A percentile compares a stretch with the other conserved stretches of the same genome.
Conservation (phyloP, 345 rosid species). For the Linum lewisii region DNA sequence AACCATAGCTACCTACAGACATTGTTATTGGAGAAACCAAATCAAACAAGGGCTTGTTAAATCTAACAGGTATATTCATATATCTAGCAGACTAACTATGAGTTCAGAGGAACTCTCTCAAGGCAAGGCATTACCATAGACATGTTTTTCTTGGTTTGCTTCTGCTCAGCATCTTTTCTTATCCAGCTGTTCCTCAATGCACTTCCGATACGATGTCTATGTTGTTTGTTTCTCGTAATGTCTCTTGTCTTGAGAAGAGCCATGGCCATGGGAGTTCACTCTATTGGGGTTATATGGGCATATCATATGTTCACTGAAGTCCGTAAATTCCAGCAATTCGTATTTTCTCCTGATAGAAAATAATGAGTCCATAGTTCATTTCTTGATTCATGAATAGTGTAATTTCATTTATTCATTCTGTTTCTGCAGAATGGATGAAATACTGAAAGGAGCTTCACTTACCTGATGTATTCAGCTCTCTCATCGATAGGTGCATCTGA, state of each 20-base stretch:
- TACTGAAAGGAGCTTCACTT: too few species aligned
- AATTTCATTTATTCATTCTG: slow-evolving; percentile 14
- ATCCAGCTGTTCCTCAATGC: slow-evolving; percentile 93
- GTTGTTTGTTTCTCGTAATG: slow-evolving; percentile 41
- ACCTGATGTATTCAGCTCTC: slow-evolving; percentile 79
- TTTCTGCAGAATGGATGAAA: slow-evolving; percentile 9
- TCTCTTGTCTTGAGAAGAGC: slow-evolving; percentile 34
- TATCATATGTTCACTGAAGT: slow-evolving; percentile 24
- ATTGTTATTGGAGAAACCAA: slow-evolving; percentile 9
- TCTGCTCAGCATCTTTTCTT: slow-evolving; percentile 56
- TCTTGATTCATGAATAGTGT: background rate
- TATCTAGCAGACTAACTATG: background rate
- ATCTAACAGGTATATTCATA: too few species aligned
- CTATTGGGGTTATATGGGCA: slow-evolving; percentile 37
- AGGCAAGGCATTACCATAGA: slow-evolving; percentile 41
- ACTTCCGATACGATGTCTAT: slow-evolving; percentile 54
- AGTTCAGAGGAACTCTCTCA: background rate
- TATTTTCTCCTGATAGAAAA: slow-evolving; percentile 60
- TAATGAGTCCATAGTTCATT: background rate
- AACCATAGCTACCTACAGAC: slow-evolving; percentile 84
- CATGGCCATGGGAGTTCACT: slow-evolving; percentile 24
- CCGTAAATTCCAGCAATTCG: slow-evolving; percentile 58
- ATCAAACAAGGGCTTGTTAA: slow-evolving; percentile 6
- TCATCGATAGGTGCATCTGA: slow-evolving; percentile 71
- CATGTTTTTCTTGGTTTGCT: slow-evolving; percentile 52